Base-by-base conservation (phyloP, 768 basidiomycete species). In the Boletus sensibilis region DNA sequence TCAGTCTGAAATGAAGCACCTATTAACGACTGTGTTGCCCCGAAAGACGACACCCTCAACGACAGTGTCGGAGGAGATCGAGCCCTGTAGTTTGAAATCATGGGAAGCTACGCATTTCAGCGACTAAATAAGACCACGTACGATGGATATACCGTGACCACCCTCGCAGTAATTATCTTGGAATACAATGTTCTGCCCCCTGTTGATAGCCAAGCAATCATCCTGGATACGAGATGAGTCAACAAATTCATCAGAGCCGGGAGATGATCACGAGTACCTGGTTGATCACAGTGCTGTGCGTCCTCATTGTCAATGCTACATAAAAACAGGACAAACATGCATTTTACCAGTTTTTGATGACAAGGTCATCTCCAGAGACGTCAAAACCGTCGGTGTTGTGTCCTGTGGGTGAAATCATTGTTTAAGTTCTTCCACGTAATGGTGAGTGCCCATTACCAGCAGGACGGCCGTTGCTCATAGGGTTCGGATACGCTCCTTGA, bases 131-230 rank as follows among this genome's bases (percentile, higher is more conserved):
- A n/a, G 18, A 40, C 27, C 3, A 57, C 55, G 40, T 49, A 74
- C 76, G 27, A 88, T 76, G 5, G 83, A 85, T 57, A 86, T 81
- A 29, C 87, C 86, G 47, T 90, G 87, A 4, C 87, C 86, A 27
- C 76, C 76, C 3, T 72, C 68, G 69, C 87, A 88, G 23, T 66
- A 66, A 65, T 86, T 85, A 25, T 79, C 65, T 52, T 72, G 70
- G 72, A 87, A 76, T 25, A 72, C 38, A 43, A 82, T 80, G 58
- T 79, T 79, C 7, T 71, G 56, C 16, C 78, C 78, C 21, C 51
- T 54, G 61, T 76, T 77, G 61, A 81, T 75, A 20, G 87, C 83
- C 25, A 88, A 70, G 64, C 85, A 88, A 61, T 88, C 86, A 55
- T 88, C 84, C 78, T 70, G 68, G 57, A 55, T 33, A n/a, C n/a